Evolutionary conservation across 2,329 filamentous ascomycete species (phyloP).

Genomic region (Fusarium oxysporum): DNA sequence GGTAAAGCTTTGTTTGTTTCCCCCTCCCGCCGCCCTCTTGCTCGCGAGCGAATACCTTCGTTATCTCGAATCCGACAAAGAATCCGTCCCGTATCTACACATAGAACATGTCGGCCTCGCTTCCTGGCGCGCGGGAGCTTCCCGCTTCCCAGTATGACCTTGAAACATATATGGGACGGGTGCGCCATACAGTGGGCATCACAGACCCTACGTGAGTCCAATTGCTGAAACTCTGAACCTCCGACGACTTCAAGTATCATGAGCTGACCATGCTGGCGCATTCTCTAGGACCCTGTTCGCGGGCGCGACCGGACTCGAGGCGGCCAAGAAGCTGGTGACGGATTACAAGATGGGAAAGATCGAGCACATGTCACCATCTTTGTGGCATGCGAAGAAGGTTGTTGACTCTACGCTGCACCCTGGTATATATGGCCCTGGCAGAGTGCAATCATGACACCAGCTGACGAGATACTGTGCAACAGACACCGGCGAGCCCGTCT

Average conservation of each 20-base stretch:
- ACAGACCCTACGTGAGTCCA: conserved; percentile 90
- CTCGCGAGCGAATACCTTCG: conserved; percentile 6
- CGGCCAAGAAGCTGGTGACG: conserved; percentile 84
- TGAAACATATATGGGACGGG: conserved; percentile 92
- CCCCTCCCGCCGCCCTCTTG: conserved; percentile 8
- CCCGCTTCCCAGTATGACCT: conserved; percentile 94
- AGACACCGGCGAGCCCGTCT: conserved; percentile 94
- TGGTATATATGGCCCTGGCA: conserved; percentile 65
- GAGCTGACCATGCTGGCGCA: conserved; percentile 19
- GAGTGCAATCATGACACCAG: conserved; percentile 1
- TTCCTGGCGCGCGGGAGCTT: conserved; percentile 79
- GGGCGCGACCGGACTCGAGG: conserved; percentile 80
- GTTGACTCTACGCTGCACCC: conserved; percentile 97
- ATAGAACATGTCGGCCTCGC: conserved; percentile 70
- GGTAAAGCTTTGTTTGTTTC: background rate
- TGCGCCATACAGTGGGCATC: conserved; percentile 88
- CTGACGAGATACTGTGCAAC: conserved; percentile 17
- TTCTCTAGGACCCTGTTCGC: conserved; percentile 84
- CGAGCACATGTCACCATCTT: conserved; percentile 83
- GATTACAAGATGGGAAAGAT: conserved; percentile 89
- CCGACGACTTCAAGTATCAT: background rate
- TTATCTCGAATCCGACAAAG: conserved; percentile 20
- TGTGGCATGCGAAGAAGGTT: conserved; percentile 97
- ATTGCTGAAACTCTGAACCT: background rate
- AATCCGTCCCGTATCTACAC: conserved; percentile 8